phyloP scores from a whole-genome alignment of 352 stramenopile species.

The Plasmopara muralis region DNA sequence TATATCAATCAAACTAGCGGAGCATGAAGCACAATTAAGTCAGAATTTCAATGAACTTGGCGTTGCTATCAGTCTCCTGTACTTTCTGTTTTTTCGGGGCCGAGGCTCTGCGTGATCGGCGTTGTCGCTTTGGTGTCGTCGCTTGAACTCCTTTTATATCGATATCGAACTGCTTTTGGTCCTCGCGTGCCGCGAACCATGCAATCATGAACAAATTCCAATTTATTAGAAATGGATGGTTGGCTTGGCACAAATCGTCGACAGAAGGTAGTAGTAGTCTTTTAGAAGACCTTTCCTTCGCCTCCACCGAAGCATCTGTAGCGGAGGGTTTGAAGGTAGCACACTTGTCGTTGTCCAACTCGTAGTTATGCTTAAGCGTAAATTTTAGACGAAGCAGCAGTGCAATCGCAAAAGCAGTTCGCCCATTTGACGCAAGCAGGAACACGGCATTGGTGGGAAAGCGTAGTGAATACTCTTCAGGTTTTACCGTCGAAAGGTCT shows the following conservation, averaged over 20 bases:
- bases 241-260: constrained; percentile 30
- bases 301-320: constrained; percentile 19
- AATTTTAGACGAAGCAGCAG: constrained; percentile 72
- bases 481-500: constrained; percentile 38
- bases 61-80: constrained; percentile 23
- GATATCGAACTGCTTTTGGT: constrained; percentile 68
- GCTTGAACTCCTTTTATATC: constrained; percentile 27
- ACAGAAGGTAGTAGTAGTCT: constrained; percentile 24
- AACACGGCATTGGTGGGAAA: constrained; percentile 9
- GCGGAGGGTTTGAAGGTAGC: constrained; percentile 67
- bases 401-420: constrained; percentile 49
- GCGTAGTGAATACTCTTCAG: constrained; percentile 23
- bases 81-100: constrained; percentile 11
- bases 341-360: constrained; percentile 71
- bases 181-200: constrained; percentile 44
- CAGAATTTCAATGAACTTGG: constrained; percentile 30
- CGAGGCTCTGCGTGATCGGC: constrained; percentile 32
- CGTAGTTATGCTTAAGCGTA: constrained; percentile 60
- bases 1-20: too few relatives aligned
- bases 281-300: constrained; percentile 21
- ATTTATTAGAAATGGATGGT: constrained; percentile 30
- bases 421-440: constrained; percentile 13
- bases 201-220: constrained; percentile 64
- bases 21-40: constrained; percentile 7
- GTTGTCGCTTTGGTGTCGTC: constrained; percentile 24